Conservation (phyloP, 257 asterid genomes). For the Thymus quinquecostatus region DNA sequence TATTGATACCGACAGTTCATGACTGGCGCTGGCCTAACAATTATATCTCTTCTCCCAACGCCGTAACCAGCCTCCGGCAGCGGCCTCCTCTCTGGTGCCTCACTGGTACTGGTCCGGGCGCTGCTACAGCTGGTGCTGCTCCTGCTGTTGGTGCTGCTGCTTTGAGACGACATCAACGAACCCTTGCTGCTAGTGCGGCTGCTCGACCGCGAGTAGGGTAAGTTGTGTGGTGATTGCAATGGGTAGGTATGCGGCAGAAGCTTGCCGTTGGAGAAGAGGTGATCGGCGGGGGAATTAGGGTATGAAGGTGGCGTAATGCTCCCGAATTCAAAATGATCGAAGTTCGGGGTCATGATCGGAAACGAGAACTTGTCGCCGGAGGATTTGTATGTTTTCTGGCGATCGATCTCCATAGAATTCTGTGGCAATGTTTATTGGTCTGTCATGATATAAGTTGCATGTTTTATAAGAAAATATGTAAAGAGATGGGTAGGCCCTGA, state of each 20-base stretch:
- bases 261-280: conserved; percentile 64
- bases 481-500: no score
- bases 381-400: background rate
- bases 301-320: conserved; percentile 20
- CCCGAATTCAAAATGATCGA: conserved; percentile 53
- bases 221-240: conserved; percentile 24
- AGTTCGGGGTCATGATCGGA: conserved; percentile 34
- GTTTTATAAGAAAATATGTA: background rate
- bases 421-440: no score
- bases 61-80: background rate
- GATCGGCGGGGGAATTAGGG: conserved; percentile 70
- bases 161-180: conserved; percentile 58
- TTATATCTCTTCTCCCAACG: conserved; percentile 24
- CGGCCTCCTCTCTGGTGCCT: conserved; percentile 28
- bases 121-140: conserved; percentile 67
- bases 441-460: background rate
- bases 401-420: no score
- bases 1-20: conserved; percentile 30
- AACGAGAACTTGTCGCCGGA: conserved; percentile 61
- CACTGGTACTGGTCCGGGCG: conserved; percentile 75
- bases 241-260: conserved; percentile 80
- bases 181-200: conserved; percentile 54
- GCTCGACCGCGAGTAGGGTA: conserved; percentile 57
- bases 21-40: background rate
- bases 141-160: conserved; percentile 73